These are phyloP conservation scores for Trichaptum fuscoviolaceum DNA, from an alignment of 768 basidiomycete genomes.

Conservation along the genomic window DNA sequence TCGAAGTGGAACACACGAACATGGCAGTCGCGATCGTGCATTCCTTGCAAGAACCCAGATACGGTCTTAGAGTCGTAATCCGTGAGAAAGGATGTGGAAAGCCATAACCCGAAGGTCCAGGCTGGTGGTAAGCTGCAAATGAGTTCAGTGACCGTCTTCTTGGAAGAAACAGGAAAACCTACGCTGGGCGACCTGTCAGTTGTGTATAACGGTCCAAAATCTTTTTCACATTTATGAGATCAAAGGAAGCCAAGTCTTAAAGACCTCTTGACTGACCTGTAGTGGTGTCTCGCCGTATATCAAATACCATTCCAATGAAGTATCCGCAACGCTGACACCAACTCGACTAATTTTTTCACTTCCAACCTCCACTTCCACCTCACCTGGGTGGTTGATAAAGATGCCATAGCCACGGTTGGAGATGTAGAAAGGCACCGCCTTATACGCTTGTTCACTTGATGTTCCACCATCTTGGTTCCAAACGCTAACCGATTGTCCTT, in stretches of 20 bases:
- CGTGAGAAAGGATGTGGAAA: conserved; percentile 74
- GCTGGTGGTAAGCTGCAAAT: conserved; percentile 51
- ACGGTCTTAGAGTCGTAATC: conserved; percentile 66
- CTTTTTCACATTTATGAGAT: conserved; percentile 22
- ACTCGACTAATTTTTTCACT: conserved; percentile 62
- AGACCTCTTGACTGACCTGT: conserved; percentile 34
- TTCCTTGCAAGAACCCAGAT: conserved; percentile 63
- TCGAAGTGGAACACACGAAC: conserved; percentile 74
- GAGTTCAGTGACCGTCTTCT: conserved; percentile 14
- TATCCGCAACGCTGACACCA: conserved; percentile 58
- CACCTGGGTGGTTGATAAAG: conserved; percentile 72
- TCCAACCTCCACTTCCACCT: conserved; percentile 70
- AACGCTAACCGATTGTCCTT: conserved; percentile 52
- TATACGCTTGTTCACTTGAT: conserved; percentile 61
- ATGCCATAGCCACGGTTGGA: conserved; percentile 69
- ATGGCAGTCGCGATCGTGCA: conserved; percentile 55
- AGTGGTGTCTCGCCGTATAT: conserved; percentile 67
- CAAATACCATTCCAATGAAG: conserved; percentile 62
- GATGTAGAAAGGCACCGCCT: conserved; percentile 65
- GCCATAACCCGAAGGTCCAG: conserved; percentile 77
- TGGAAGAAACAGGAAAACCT: conserved; percentile 19
- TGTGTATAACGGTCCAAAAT: conserved; percentile 58
- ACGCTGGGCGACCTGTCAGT: conserved; percentile 61
- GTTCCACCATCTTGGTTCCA: conserved; percentile 80
- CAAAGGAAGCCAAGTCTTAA: neutral